These are phyloP conservation scores for Globisporangium rhizosaccharum DNA, from an alignment of 352 stramenopile genomes.

Conservation along the genomic window DNA sequence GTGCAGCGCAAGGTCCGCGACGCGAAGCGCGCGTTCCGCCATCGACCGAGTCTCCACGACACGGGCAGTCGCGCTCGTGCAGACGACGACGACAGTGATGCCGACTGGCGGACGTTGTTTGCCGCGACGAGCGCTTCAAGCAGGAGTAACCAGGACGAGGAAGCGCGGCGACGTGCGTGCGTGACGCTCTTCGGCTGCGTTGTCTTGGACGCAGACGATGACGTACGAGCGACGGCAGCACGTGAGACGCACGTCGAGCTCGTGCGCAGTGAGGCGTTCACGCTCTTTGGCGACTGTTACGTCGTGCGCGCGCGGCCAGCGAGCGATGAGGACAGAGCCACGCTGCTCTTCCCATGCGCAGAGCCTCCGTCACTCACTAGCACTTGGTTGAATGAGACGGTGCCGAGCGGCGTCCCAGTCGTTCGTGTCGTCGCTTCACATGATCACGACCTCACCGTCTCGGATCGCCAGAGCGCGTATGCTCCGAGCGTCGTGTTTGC, in stretches of 20 bases:
- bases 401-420: too few species aligned
- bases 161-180: neutral
- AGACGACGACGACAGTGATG: neutral
- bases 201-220: neutral
- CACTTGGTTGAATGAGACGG: too few species aligned
- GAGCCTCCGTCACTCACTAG: too few species aligned
- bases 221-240: neutral
- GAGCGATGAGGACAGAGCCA: neutral
- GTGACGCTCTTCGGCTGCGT: conserved; percentile 16
- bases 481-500: conserved; percentile 1
- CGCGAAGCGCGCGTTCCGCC: conserved; percentile 6
- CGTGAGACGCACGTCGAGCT: conserved; percentile 9
- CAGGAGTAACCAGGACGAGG: neutral
- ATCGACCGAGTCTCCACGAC: conserved; percentile 3
- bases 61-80: neutral
- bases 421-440: too few species aligned
- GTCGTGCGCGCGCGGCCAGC: conserved; percentile 10
- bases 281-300: conserved; percentile 18
- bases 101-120: conserved; percentile 11
- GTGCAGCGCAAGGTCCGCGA: conserved; percentile 11
- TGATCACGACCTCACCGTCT: too few species aligned
- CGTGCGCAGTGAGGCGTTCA: conserved; percentile 12
- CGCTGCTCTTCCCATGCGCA: too few species aligned
- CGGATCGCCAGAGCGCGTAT: neutral
- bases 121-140: neutral